Base-by-base conservation (phyloP, 257 asterid genomes). In the Solanum pinnatisectum region DNA sequence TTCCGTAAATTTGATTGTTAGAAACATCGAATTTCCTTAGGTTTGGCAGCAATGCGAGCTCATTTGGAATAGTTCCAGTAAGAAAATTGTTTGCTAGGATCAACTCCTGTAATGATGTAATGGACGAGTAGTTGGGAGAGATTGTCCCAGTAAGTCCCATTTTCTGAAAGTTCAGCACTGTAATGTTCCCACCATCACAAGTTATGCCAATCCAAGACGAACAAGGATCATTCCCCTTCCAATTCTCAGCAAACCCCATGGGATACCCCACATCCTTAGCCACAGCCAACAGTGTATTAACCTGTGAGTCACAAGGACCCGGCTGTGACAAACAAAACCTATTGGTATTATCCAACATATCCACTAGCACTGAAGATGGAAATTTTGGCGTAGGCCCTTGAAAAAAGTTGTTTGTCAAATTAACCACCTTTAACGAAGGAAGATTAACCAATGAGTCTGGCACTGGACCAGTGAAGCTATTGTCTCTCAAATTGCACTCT, bases 161-260 rank as follows among this genome's bases (percentile, higher is more conserved):
- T 65, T 87, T 87, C 60, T 33, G 87, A 46, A 87, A 87, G 46
- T 82, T 87, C 25, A 87, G 60, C 46, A 87, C 87, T 42, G 87
- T 83, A 42, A 87, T 83, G 33, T 87, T 44, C 39, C 59, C 89
- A 35, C 60, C 78, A 14, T 42, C 46, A 83, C 89, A 87, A 8
- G 87, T 60, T 12, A 87, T 35, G 1, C 89, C 89, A 35, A 16
- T 59, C 89, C 87, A 87, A 39, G 83, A 46, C 36, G 44, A 42
- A 32, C 89, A 87, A 1, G 89, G 89, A 87, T 87, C 72, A 70
- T 87, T 87, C 32, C 84, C 84, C 44, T 87, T 87, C 89, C 89
- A 87, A 44, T 82, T 87, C 71, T 87, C 83, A 2, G 89, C 89
- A 70, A 87, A 83, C 70, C 3, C 14, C 30, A 2, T 33, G 15